Conservation (phyloP, 2,329 filamentous ascomycete genomes). For the Trichoderma arundinaceum region DNA sequence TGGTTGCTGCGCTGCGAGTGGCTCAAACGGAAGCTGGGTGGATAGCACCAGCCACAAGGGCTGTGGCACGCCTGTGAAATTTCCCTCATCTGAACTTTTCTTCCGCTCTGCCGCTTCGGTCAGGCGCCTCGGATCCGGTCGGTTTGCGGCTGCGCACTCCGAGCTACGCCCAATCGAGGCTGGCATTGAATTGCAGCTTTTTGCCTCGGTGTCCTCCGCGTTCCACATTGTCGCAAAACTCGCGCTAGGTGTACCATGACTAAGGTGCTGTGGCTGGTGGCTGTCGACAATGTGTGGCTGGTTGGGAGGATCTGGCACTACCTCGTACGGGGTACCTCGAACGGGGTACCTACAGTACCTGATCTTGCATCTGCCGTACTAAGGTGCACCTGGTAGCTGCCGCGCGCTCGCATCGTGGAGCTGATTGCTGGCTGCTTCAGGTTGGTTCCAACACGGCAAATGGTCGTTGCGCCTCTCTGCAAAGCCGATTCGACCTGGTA, state of each 20-base stretch:
- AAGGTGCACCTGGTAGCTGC: background rate
- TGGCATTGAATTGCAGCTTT: background rate
- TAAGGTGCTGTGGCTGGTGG: constrained; percentile 24
- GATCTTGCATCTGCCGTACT: constrained; percentile 9
- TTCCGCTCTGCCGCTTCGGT: constrained; percentile 34
- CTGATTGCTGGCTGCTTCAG: background rate
- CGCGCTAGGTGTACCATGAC: background rate
- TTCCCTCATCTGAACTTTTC: constrained; percentile 29
- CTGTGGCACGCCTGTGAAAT: constrained; percentile 34
- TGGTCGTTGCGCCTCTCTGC: background rate
- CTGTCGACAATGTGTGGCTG: background rate
- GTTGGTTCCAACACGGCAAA: constrained; percentile 3
- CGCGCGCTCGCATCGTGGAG: constrained; percentile 9
- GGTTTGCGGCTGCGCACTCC: constrained; percentile 35
- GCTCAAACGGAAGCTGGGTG: constrained; percentile 26
- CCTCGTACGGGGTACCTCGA: background rate
- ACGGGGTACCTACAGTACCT: background rate
- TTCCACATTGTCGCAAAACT: background rate
- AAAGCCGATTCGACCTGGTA: background rate
- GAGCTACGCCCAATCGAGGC: constrained; percentile 32
- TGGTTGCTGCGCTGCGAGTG: constrained; percentile 30
- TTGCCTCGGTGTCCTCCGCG: constrained; percentile 7
- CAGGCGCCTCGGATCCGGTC: constrained; percentile 42
- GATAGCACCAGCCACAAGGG: constrained; percentile 33
- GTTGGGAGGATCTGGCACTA: background rate